Conservation (phyloP, 139 green algal species). For the Chlorella sp. region DNA sequence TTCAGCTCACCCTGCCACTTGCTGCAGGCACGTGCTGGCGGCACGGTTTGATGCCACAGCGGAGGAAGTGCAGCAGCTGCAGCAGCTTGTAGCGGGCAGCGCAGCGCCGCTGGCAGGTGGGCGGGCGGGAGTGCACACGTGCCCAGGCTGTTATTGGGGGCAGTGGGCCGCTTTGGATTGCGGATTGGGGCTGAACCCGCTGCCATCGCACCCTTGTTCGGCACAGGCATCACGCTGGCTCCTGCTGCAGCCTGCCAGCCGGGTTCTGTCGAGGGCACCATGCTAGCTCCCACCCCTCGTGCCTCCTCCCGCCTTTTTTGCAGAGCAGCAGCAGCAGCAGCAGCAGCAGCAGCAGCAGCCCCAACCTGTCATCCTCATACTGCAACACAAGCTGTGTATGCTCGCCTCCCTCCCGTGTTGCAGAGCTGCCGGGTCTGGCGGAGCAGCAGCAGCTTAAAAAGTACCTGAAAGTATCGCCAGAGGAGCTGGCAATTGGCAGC, state of each 20-base stretch:
- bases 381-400: no score
- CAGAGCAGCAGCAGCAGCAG: not conserved
- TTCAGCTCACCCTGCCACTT: no score
- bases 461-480: constrained; percentile 48
- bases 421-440: constrained; percentile 19
- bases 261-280: not conserved
- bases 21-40: constrained; percentile 46
- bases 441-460: constrained; percentile 43
- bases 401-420: no score
- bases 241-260: not conserved
- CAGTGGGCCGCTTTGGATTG: no score
- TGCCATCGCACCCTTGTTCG: no score
- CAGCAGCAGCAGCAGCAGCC: not conserved
- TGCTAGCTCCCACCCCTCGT: not conserved
- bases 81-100: constrained; percentile 9
- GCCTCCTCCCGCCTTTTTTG: not conserved
- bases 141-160: constrained; percentile 3
- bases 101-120: constrained; percentile 32
- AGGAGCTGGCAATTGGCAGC: constrained; percentile 55
- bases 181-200: not conserved
- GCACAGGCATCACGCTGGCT: not conserved
- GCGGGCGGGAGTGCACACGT: not conserved
- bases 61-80: constrained; percentile 47
- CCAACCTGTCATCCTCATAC: not conserved
- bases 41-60: constrained; percentile 62